phyloP scores from a whole-genome alignment of 768 basidiomycete genomes.

The Favolaschia claudopus region DNA sequence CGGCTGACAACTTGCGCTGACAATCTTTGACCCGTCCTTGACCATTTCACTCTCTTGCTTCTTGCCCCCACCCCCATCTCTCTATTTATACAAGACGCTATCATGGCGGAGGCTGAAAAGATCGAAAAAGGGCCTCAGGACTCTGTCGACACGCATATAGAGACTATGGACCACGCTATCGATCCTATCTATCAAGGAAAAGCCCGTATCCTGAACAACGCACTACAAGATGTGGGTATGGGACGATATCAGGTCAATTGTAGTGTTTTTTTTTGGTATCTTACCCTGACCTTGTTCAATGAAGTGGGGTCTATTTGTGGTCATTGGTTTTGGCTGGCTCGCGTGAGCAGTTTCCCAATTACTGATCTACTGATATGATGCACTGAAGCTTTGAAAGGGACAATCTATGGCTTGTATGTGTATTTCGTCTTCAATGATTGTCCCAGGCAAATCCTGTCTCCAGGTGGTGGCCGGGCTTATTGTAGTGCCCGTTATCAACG shows the following conservation, averaged over 20 bases:
- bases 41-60: too few species aligned
- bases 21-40: too few species aligned
- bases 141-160: too few species aligned
- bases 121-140: too few species aligned
- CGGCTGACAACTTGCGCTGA: too few species aligned
- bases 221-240: conserved; percentile 74
- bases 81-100: too few species aligned
- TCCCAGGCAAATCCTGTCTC: too few species aligned
- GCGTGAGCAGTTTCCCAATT: conserved; percentile 59
- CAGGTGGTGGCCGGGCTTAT: conserved; percentile 74
- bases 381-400: conserved; percentile 48
- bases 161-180: conserved; percentile 38
- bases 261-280: neutral
- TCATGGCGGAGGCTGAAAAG: too few species aligned
- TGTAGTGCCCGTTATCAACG: conserved; percentile 65
- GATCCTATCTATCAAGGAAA: conserved; percentile 70
- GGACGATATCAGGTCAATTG: conserved; percentile 77
- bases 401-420: conserved; percentile 74
- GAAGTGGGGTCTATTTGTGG: conserved; percentile 71
- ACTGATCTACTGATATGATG: neutral
- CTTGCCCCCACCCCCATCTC: too few species aligned
- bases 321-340: conserved; percentile 82
- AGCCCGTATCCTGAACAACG: conserved; percentile 62
- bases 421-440: neutral
- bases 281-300: neutral